Base-by-base conservation (phyloP, 1,284 basidiomycete species). In the Pyrrhoderma noxium region DNA sequence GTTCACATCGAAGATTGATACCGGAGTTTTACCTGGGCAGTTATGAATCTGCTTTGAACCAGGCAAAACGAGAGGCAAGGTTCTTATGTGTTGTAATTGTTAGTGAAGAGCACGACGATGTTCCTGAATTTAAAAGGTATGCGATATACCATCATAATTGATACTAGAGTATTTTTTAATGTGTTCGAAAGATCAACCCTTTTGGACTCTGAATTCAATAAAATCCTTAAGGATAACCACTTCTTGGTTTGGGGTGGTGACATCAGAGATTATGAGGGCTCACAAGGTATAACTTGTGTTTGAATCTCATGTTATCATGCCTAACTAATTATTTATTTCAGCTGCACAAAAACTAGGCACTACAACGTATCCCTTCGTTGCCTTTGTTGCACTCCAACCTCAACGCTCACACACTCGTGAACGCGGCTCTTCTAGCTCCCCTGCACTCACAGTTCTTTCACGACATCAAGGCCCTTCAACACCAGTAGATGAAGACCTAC, bases 301-400 rank as follows among this genome's bases (percentile, higher is more conserved):
- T n/a, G 56, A 77, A 64, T 18, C 8, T 13, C 39, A 16, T 13
- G 34, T 41, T 8, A 34, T 16, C 21, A 5, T 31, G 1, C 45
- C 41, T 36, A n/a, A 43, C 19, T 37, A 48, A 45, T 14, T 49
- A 16, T 47, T 44, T 53, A 27, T 44, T 31, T 31, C 62, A 90
- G 93, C 90, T 5, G 72, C 89, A 1, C 82, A 89, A 60, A 93
- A 93, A 58, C 72, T 96, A 0, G 84, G 90, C 60, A 83, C 85
- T 1, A 95, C 92, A 2, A 93, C 92, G 0, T 96, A 89, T 60
- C 94, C 94, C 0, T 94, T 93, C 56, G 75, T 98, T 45, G 89
- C 90, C 0, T 98, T 97, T 64, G 69, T 95, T 44, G 85, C 91
- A 0, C 76, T 95, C 34, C 89, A 96, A 60, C 86, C 93, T 0